Evolutionary conservation across 2,329 filamentous ascomycete genomes (phyloP).

Genomic region (Pseudogymnoascus sp.): DNA sequence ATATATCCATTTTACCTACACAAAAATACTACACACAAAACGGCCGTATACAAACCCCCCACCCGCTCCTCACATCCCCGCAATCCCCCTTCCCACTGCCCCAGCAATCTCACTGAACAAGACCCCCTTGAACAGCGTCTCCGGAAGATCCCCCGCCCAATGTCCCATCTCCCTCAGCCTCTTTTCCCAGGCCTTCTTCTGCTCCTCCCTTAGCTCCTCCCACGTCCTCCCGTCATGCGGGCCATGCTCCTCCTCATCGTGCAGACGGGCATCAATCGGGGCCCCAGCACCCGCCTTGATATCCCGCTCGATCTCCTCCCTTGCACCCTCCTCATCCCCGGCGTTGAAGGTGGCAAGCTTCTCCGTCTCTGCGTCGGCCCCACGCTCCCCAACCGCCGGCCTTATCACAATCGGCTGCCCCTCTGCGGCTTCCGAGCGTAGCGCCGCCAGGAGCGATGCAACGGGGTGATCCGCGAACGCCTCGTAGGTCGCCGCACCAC

Average conservation of each 20-base stretch:
- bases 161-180: conserved; percentile 27
- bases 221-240: conserved; percentile 23
- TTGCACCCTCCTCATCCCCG: conserved; percentile 13
- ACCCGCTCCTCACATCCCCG: background rate
- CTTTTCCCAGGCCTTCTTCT: conserved; percentile 26
- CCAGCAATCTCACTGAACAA: conserved; percentile 29
- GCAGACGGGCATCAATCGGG: conserved; percentile 19
- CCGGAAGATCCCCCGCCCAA: conserved; percentile 27
- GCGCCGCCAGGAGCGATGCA: conserved; percentile 1
- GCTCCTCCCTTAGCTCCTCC: conserved; percentile 23
- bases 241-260: conserved; percentile 21
- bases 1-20: background rate
- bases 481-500: background rate
- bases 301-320: conserved; percentile 11
- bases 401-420: background rate
- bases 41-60: background rate
- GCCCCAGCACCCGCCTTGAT: background rate
- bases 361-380: conserved; percentile 8
- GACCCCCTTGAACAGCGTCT: conserved; percentile 27
- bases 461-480: background rate
- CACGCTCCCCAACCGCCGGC: background rate
- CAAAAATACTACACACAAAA: background rate
- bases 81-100: conserved; percentile 18
- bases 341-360: conserved; percentile 10
- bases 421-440: conserved; percentile 3